A percentile compares a stretch with the other conserved stretches of the same genome.
phyloP scores from a whole-genome alignment of 129 eudicot species.

The Chrysanthemum lavandulifolium region DNA sequence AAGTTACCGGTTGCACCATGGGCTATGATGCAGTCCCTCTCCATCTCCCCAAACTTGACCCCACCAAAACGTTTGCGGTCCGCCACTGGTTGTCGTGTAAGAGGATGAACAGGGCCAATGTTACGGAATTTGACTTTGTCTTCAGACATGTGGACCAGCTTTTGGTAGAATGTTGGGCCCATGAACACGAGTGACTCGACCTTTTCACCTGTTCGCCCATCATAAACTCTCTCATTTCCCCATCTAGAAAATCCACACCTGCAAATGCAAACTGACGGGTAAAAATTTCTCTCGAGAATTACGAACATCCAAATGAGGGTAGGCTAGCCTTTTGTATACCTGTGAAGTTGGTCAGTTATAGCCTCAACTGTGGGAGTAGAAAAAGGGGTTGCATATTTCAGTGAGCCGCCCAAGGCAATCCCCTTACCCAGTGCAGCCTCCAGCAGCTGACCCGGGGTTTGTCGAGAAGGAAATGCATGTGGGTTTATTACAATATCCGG shows the following conservation, averaged over 20 bases:
- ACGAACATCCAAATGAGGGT: no score
- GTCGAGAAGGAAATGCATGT: slow-evolving; percentile 87
- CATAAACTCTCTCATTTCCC: slow-evolving; percentile 85
- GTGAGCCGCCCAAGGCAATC: slow-evolving; percentile 77
- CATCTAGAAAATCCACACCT: slow-evolving; percentile 86
- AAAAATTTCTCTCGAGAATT: neutral
- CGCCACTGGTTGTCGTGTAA: slow-evolving; percentile 90
- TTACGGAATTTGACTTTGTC: slow-evolving; percentile 95
- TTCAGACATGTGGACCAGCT: slow-evolving; percentile 84
- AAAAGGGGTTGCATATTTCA: slow-evolving; percentile 84
- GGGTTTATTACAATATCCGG: slow-evolving; percentile 90
- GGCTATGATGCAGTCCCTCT: slow-evolving; percentile 84
- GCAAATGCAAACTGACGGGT: slow-evolving; percentile 5
- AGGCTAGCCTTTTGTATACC: slow-evolving; percentile 33
- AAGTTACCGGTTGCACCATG: slow-evolving; percentile 80
- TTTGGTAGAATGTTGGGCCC: slow-evolving; percentile 94
- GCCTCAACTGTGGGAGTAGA: slow-evolving; percentile 72
- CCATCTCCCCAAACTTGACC: slow-evolving; percentile 89
- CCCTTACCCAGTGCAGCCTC: slow-evolving; percentile 94
- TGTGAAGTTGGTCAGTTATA: slow-evolving; percentile 78
- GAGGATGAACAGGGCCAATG: slow-evolving; percentile 83
- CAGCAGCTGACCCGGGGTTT: slow-evolving; percentile 87
- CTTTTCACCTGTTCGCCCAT: slow-evolving; percentile 88
- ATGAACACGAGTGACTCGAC: slow-evolving; percentile 67
- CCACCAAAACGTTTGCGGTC: slow-evolving; percentile 96